Percentiles rank a stretch among this genome's conserved stretches.
phyloP scores from a whole-genome alignment of 306 rosid genomes.

The Hippophae tibetana region DNA sequence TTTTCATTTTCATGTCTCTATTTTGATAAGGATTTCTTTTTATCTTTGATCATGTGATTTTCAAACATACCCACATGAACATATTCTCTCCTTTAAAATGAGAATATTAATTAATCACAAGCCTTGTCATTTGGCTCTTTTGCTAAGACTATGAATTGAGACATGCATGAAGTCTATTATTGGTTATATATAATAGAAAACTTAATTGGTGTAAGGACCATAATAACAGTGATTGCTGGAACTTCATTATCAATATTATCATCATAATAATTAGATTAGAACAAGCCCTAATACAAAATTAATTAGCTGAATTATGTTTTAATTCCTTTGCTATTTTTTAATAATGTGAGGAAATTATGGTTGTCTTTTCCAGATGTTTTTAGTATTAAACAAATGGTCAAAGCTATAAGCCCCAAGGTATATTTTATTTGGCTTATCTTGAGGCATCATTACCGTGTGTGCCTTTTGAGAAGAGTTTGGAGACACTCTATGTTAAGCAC shows the following conservation, averaged over 20 bases:
- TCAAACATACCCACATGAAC: conserved; percentile 42
- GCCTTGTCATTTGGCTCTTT: conserved; percentile 1
- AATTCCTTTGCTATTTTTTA: conserved; percentile 6
- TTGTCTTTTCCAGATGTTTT: conserved; percentile 27
- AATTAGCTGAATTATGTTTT: not conserved
- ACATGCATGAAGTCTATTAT: not conserved
- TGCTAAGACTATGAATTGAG: not conserved
- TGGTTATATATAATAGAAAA: conserved; percentile 1
- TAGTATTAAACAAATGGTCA: conserved; percentile 34
- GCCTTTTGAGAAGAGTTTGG: conserved; percentile 48
- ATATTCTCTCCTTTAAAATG: conserved; percentile 17
- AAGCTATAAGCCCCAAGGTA: conserved; percentile 23
- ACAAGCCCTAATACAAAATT: conserved; percentile 25
- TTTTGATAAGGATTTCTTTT: conserved; percentile 16
- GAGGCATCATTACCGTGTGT: conserved; percentile 17
- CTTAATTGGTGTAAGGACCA: conserved; percentile 18
- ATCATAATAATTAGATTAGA: conserved; percentile 20
- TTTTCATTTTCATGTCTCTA: conserved; percentile 24
- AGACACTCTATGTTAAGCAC: conserved; percentile 31
- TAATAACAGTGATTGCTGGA: conserved; percentile 20
- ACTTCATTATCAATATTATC: conserved; percentile 41
- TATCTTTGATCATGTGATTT: conserved; percentile 43
- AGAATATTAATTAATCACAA: conserved; percentile 18
- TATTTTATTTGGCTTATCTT: conserved; percentile 33
- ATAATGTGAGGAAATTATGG: conserved; percentile 41